A percentile compares a stretch with the other conserved stretches of the same genome.
These are phyloP conservation scores for Streptanthus diversifolius DNA, from an alignment of 345 rosid genomes.

Conservation along the genomic window DNA sequence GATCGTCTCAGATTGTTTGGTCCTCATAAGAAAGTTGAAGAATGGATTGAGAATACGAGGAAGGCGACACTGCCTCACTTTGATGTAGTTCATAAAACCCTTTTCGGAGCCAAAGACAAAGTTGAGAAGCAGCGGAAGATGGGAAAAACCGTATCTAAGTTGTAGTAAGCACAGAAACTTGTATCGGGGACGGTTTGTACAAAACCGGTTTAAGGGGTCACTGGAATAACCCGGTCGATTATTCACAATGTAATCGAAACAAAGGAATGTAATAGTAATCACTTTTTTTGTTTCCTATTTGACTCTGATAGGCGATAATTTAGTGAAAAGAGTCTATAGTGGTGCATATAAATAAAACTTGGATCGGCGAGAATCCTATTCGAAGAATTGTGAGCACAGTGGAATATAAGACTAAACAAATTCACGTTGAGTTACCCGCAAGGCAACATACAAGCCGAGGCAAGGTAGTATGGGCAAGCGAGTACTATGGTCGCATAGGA, in stretches of 20 bases:
- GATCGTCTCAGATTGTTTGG: constrained; percentile 50
- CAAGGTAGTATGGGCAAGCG: no score
- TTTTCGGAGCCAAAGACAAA: constrained; percentile 44
- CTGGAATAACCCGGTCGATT: not conserved
- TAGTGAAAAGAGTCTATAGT: no score
- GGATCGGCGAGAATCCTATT: no score
- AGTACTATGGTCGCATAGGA: no score
- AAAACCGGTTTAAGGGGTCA: not conserved
- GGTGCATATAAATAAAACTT: no score
- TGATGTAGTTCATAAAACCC: constrained; percentile 58
- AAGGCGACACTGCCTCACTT: constrained; percentile 68
- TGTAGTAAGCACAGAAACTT: not conserved
- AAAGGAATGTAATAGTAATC: not conserved
- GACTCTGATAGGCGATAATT: no score
- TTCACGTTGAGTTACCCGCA: no score
- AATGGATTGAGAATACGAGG: constrained; percentile 73
- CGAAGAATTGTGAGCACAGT: no score
- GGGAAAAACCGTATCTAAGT: constrained; percentile 14
- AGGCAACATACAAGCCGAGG: no score
- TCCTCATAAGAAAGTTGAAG: constrained; percentile 62
- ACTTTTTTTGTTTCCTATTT: no score
- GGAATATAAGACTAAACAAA: no score
- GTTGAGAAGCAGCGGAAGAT: constrained; percentile 37
- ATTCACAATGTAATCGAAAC: not conserved
- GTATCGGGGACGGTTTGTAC: not conserved